Conservation (phyloP, 305 asterid species). For the Nicotiana rustica region DNA sequence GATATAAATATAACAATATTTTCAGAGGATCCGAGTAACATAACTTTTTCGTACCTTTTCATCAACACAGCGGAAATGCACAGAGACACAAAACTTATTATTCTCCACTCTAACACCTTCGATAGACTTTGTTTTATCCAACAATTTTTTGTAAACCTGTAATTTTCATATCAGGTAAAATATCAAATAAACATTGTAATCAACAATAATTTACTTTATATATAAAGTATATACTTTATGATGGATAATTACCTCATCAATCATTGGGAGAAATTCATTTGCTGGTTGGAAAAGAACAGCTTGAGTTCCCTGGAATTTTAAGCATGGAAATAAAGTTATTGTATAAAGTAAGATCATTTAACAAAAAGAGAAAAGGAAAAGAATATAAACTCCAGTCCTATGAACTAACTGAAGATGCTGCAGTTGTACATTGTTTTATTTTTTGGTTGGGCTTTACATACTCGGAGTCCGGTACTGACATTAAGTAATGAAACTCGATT, state of each 20-base stretch:
- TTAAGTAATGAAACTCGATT: too few species aligned
- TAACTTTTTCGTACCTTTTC: conserved; percentile 48
- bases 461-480: too few species aligned
- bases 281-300: conserved; percentile 75
- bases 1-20: too few species aligned
- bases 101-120: conserved; percentile 72
- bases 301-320: conserved; percentile 48
- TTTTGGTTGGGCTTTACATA: too few species aligned
- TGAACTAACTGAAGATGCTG: too few species aligned
- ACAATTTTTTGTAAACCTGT: conserved; percentile 55
- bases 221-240: neutral
- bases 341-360: neutral
- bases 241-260: conserved; percentile 54
- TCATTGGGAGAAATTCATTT: conserved; percentile 63
- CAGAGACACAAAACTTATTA: conserved; percentile 71
- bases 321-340: neutral
- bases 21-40: too few species aligned
- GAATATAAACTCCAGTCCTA: too few species aligned
- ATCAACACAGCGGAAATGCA: conserved; percentile 71
- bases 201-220: neutral
- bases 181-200: neutral
- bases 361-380: too few species aligned
- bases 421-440: too few species aligned
- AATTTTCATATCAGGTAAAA: neutral
- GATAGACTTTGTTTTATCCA: conserved; percentile 51